These are phyloP conservation scores for Eutrema yunnanense DNA, from an alignment of 345 rosid genomes.

Conservation along the genomic window DNA sequence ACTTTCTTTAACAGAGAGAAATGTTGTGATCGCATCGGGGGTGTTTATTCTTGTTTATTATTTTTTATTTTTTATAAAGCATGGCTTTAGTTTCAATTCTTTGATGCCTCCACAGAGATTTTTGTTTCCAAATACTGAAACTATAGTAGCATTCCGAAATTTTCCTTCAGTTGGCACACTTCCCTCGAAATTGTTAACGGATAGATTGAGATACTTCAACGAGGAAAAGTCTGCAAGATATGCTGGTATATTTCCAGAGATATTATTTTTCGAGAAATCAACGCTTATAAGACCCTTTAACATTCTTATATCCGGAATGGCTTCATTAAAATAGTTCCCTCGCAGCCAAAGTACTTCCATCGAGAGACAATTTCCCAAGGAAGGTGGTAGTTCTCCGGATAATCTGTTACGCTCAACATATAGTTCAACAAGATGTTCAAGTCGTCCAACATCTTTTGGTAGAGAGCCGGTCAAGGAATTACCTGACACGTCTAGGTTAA, in stretches of 20 bases:
- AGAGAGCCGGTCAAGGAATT: background rate
- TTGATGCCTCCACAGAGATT: conserved; percentile 22
- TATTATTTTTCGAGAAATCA: background rate
- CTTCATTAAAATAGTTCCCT: background rate
- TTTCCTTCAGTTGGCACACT: conserved; percentile 13
- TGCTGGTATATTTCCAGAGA: conserved; percentile 8
- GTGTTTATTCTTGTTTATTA: no score
- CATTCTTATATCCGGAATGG: background rate
- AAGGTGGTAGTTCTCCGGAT: background rate
- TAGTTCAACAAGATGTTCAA: background rate
- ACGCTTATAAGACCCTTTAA: background rate
- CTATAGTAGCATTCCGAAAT: conserved; percentile 4
- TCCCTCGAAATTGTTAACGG: conserved; percentile 14
- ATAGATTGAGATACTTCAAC: conserved; percentile 3
- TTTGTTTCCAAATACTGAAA: conserved; percentile 3
- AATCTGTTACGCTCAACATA: background rate
- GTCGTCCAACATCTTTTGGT: background rate
- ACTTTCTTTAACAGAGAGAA: background rate
- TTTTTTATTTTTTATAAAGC: no score
- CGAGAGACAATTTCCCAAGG: background rate
- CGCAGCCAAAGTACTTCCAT: background rate
- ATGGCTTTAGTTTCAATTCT: background rate
- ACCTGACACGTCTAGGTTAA: rapidly evolving
- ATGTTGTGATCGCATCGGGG: background rate
- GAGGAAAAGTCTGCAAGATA: background rate